Conservation (phyloP, 2,329 filamentous ascomycete genomes). For the Penicillium griseofulvum region DNA sequence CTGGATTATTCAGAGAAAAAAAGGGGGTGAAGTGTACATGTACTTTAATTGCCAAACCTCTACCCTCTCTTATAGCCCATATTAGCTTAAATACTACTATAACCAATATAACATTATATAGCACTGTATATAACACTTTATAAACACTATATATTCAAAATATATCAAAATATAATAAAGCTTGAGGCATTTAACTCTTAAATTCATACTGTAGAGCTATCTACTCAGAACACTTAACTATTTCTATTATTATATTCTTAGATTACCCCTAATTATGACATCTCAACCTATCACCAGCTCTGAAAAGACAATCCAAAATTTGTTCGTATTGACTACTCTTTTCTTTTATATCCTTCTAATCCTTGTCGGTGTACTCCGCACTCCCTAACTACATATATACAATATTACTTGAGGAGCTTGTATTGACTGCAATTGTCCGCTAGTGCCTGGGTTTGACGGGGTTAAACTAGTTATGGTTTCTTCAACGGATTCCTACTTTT, state of each 20-base stretch:
- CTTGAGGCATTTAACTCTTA: not conserved
- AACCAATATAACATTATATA: not conserved
- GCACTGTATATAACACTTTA: not conserved
- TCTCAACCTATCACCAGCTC: no score
- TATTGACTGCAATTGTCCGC: not conserved
- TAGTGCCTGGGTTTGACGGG: not conserved
- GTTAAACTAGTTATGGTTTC: not conserved
- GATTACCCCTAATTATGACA: not conserved
- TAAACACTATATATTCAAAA: no score
- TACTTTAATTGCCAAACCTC: not conserved
- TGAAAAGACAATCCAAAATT: not conserved
- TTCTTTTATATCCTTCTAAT: not conserved
- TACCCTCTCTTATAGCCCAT: not conserved
- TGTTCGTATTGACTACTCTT: not conserved
- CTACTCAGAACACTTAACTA: not conserved
- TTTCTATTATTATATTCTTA: not conserved
- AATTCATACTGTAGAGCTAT: not conserved
- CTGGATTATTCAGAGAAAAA: no score
- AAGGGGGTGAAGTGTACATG: constrained; percentile 1
- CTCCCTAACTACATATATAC: no score
- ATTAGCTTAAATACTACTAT: not conserved
- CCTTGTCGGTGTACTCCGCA: not conserved
- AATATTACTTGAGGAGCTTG: not conserved
- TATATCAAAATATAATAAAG: no score
- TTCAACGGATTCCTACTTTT: not conserved